Evolutionary conservation across 371 early-diverging fungal genomes (phyloP), one percentile per base, ranked within the genome.

Genomic region (Saksenaea vasiformis): DNA sequence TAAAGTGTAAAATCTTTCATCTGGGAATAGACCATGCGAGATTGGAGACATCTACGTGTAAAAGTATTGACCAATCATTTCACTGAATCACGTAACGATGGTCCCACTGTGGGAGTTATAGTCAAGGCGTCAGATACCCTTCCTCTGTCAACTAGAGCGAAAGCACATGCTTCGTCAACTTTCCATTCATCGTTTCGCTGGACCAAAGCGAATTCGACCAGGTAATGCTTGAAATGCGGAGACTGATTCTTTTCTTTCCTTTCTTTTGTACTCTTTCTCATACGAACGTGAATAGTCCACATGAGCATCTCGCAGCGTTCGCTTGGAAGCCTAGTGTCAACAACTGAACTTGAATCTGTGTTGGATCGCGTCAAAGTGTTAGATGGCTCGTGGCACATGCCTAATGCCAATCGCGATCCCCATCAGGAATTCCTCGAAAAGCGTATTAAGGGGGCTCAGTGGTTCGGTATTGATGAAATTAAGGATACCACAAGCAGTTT

Each of bases 371-470:
- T 92, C 62, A 90, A 92, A 41, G 77, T 93, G 0, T 77, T 96
- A 8, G 97, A 96, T 73, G 91, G 92, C 47, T 93, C 93, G 5
- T 96, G 95, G 95, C 92, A 95, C 72, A 88, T 95, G 84, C 94
- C 95, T 10, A 84, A 84, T 19, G 57, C 83, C 22, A 80, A 85
- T 27, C 83, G 93, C 41, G 83, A 92, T 62, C 83, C 91, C 22
- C 68, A 77, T 64, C 65, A 83, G 53, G 95, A 93, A 73, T 94
- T 78, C 72, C 67, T 85, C 47, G 66, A 81, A 54, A 79, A 78
- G 55, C 83, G 80, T 65, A 83, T 89, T 51, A 61, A 51, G 5
- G 73, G 78, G 58, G 88, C 91, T 13, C 90, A 80, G 31, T 90
- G 87, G 68, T 92, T 92, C 69, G 91, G 88, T 61, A 91, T 93